A percentile compares a stretch with the other conserved stretches of the same genome.
Evolutionary conservation across 805 yeast species (phyloP).

Genomic region (Candida yuanshanica): DNA sequence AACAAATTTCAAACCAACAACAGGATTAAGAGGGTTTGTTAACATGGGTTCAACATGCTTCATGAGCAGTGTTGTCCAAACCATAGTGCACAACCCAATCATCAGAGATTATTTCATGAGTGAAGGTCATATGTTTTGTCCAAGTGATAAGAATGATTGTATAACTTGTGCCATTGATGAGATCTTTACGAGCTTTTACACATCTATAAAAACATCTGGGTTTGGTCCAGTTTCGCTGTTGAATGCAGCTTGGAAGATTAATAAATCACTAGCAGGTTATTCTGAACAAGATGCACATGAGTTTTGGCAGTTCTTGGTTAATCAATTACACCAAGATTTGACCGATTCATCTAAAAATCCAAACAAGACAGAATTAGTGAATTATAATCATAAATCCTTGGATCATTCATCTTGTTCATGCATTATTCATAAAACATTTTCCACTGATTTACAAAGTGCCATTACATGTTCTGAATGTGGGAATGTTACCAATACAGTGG

Average conservation of each 20-base stretch:
- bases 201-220: slow-evolving; percentile 55
- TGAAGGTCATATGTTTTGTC: slow-evolving; percentile 63
- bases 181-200: slow-evolving; percentile 69
- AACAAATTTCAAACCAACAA: slow-evolving; percentile 42
- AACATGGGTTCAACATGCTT: slow-evolving; percentile 98
- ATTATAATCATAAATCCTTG: slow-evolving; percentile 6
- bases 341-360: slow-evolving; percentile 13
- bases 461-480: slow-evolving; percentile 70
- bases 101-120: slow-evolving; percentile 71
- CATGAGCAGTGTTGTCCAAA: slow-evolving; percentile 89
- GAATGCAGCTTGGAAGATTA: slow-evolving; percentile 83
- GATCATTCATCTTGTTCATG: slow-evolving; percentile 51
- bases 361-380: not conserved
- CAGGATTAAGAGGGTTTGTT: slow-evolving; percentile 84
- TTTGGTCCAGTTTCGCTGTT: slow-evolving; percentile 78
- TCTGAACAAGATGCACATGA: slow-evolving; percentile 99
- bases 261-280: slow-evolving; percentile 85
- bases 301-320: slow-evolving; percentile 86
- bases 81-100: slow-evolving; percentile 85
- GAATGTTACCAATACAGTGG: slow-evolving; percentile 53
- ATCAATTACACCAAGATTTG: slow-evolving; percentile 63
- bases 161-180: slow-evolving; percentile 82
- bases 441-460: slow-evolving; percentile 78
- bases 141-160: slow-evolving; percentile 41
- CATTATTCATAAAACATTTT: slow-evolving; percentile 74